Percentiles rank a stretch among this genome's conserved stretches.
These are phyloP conservation scores for Leccinum griseonigrum DNA, from an alignment of 1,284 basidiomycete genomes.

Conservation along the genomic window DNA sequence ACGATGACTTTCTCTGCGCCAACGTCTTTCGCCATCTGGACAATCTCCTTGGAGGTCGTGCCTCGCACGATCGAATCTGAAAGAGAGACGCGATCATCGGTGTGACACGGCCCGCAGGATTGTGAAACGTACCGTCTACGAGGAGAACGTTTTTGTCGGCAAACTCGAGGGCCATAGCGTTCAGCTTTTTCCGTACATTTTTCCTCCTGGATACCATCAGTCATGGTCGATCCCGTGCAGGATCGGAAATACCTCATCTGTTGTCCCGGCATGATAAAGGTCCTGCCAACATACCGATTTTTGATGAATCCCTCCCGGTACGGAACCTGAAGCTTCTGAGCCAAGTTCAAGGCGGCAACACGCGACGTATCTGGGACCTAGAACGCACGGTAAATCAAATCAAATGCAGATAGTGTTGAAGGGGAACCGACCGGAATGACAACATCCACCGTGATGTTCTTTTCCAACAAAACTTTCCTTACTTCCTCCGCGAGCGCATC, in stretches of 20 bases:
- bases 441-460: conserved; percentile 81
- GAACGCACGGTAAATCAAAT: conserved; percentile 6
- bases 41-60: conserved; percentile 98
- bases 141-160: conserved; percentile 89
- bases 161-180: conserved; percentile 99
- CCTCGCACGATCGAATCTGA: conserved; percentile 97
- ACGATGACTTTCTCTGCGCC: conserved; percentile 98
- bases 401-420: background rate
- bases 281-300: conserved; percentile 97
- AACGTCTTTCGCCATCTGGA: conserved; percentile 99
- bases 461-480: conserved; percentile 66
- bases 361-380: conserved; percentile 95
- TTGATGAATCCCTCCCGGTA: conserved; percentile 99
- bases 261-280: conserved; percentile 99
- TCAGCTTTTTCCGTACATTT: conserved; percentile 95
- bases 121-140: conserved; percentile 75
- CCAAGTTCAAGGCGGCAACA: conserved; percentile 93
- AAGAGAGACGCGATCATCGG: background rate
- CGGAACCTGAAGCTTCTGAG: conserved; percentile 87
- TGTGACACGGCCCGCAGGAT: background rate
- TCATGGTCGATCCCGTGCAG: background rate
- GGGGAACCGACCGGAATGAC: conserved; percentile 83
- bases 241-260: conserved; percentile 63
- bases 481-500: conserved; percentile 93
- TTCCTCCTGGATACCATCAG: conserved; percentile 60